Evolutionary conservation across 768 basidiomycete genomes (phyloP), one percentile per base, ranked within the genome.

Genomic region (Gymnopilus junonius): DNA sequence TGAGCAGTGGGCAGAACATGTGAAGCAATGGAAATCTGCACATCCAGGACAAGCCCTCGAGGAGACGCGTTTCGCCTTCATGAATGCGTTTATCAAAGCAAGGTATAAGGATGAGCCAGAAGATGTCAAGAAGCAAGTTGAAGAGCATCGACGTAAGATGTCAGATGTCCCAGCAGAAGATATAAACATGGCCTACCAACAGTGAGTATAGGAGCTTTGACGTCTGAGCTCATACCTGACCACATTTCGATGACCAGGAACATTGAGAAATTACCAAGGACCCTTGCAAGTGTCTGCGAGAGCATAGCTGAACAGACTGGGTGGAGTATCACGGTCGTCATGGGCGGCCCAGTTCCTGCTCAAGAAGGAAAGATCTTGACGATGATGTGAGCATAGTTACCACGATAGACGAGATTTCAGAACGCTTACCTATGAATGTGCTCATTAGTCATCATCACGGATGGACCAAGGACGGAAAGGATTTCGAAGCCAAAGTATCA

Each of bases 31-130:
- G 59, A 56, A 21, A 17, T 39, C 11, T 6, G 21, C 21, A 17
- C 8, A 60, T 54, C 14, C n/a, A 8, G 55, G 48, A 12, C 20
- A 56, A 32, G 42, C 27, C 15, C 0, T 34, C 14, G 17, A 21
- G 7, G 40, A 6, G 50, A 53, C n/a, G 2, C 55, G 39, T 2
- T 54, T 63, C 15, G 15, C 5, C 14, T 51, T 63, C 56, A 58
- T 46, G 56, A 63, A 51, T 29, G 27, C 31, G 5, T 63, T 63
- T 15, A 63, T 63, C 29, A 58, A 58, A 27, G 55, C 43, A 10
- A n/a, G 35, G 0, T 63, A 40, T 37, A 29, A 51, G 1, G 43
- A 50, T 15, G 40, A 62, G 17, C 23, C 29, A 5, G 55, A 63
- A 1, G 46, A 58, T 23, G 31, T 63, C 5, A 63, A 63, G 56